Evolutionary conservation across 2,329 filamentous ascomycete genomes (phyloP), one percentile per base, ranked within the genome.

Genomic region (Fusarium sp.): DNA sequence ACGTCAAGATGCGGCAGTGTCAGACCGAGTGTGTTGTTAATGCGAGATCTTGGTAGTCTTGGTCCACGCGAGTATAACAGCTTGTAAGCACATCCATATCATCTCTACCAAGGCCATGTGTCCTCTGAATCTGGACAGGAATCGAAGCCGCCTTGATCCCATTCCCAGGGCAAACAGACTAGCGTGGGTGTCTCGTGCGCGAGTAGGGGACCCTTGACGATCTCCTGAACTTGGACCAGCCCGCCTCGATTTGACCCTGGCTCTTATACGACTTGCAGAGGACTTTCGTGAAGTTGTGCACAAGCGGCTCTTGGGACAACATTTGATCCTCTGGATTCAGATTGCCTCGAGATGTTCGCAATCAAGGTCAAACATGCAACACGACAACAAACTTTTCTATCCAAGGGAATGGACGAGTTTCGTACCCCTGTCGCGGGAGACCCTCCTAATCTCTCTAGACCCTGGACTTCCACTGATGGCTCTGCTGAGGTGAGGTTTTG

Each of bases 401-500:
- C 49, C 41, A 61, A 54, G 31, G 38, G 32, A 48, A 51, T 53
- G 58, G 44, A 45, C 43, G 43, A 45, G 68, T 70, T 70, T 65
- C 61, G 55, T 24, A 68, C 49, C 68, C 68, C 52, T 70, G 66
- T 50, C 19, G 35, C 43, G 39, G 51, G 41, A 68, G 64, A 59
- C 59, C 55, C 67, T 65, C 62, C 57, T 51, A 70, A 70, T 70
- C 54, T 70, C 64, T 57, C 52, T 40, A 58, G 52, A 51, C 65
- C 67, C 60, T 65, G 59, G 51, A 31, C 40, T 58, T 62, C 48
- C 51, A 45, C 45, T 62, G 32, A 31, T 62, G 26, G 36, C 53
- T 48, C 38, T 65, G 61, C 43, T 49, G 39, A 25, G 60, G 25
- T 49, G 39, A 25, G 60, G 25, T 59, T 59, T 31, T 42, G 22